Evolutionary conservation across 2,329 filamentous ascomycete species (phyloP).

Genomic region (Westerdykella aurantiaca): DNA sequence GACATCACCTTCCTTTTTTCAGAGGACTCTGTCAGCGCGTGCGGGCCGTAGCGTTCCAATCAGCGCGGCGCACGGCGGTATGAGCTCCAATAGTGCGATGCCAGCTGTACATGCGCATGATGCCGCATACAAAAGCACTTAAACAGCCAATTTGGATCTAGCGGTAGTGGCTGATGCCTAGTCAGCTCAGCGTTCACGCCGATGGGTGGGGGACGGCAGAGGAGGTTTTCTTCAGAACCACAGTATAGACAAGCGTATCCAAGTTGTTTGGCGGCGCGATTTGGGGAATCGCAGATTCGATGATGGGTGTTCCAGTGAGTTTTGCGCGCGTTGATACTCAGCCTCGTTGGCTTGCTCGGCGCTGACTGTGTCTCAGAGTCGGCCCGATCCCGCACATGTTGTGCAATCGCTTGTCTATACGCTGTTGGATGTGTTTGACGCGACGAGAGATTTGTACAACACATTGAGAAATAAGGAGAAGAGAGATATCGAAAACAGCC

Average conservation of each 20-base stretch:
- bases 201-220: slow-evolving; percentile 19
- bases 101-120: slow-evolving; percentile 35
- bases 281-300: slow-evolving; percentile 7
- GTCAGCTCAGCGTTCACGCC: slow-evolving; percentile 5
- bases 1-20: background rate
- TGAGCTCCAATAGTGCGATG: slow-evolving; percentile 26
- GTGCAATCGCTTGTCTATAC: slow-evolving; percentile 29
- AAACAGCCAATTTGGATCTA: slow-evolving; percentile 4
- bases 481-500: slow-evolving; percentile 25
- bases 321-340: background rate
- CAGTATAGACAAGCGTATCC: too few relatives aligned
- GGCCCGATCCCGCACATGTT: slow-evolving; percentile 22
- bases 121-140: slow-evolving; percentile 18
- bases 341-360: background rate
- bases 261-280: slow-evolving; percentile 4
- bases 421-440: slow-evolving; percentile 32
- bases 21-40: background rate
- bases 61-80: slow-evolving; percentile 6
- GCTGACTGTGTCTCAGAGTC: slow-evolving; percentile 13
- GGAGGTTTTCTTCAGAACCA: slow-evolving; percentile 12
- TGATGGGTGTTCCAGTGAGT: slow-evolving; percentile 25
- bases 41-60: slow-evolving; percentile 7
- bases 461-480: slow-evolving; percentile 29
- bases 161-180: slow-evolving; percentile 14
- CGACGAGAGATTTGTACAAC: slow-evolving; percentile 28